These are phyloP conservation scores for Colletotrichum musae DNA, from an alignment of 2,329 filamentous ascomycete species.

Conservation along the genomic window DNA sequence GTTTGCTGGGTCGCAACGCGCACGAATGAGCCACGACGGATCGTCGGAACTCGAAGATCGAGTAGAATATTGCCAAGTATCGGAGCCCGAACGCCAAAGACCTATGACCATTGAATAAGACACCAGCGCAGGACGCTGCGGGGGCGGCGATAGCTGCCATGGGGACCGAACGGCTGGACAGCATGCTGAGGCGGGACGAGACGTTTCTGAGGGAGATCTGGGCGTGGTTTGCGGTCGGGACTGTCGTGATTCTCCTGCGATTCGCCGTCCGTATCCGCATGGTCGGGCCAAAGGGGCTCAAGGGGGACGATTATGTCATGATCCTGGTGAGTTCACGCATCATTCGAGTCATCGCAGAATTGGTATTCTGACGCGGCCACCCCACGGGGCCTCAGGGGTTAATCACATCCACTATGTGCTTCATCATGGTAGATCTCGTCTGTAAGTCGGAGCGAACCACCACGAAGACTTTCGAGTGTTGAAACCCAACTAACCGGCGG, in stretches of 20 bases:
- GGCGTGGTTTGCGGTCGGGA: conserved; percentile 51
- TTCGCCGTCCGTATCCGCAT: conserved; percentile 54
- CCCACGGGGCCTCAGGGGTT: conserved; percentile 19
- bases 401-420: conserved; percentile 53
- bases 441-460: conserved; percentile 43
- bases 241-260: conserved; percentile 49
- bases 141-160: background rate
- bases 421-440: conserved; percentile 52
- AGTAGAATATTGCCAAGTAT: too few species aligned
- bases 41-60: too few species aligned
- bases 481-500: background rate
- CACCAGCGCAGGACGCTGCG: background rate
- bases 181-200: conserved; percentile 17
- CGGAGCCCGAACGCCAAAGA: too few species aligned
- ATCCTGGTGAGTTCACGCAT: conserved; percentile 45
- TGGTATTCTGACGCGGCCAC: background rate
- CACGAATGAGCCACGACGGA: too few species aligned
- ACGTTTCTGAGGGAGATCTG: conserved; percentile 50
- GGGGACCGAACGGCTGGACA: conserved; percentile 11
- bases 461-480: background rate
- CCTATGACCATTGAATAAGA: too few species aligned
- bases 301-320: conserved; percentile 56
- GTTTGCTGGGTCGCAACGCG: too few species aligned
- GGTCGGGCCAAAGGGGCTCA: conserved; percentile 53
- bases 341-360: background rate